Evolutionary conservation across 2,329 filamentous ascomycete genomes (phyloP), one percentile per base, ranked within the genome.

Genomic region (Colletotrichum incanum): DNA sequence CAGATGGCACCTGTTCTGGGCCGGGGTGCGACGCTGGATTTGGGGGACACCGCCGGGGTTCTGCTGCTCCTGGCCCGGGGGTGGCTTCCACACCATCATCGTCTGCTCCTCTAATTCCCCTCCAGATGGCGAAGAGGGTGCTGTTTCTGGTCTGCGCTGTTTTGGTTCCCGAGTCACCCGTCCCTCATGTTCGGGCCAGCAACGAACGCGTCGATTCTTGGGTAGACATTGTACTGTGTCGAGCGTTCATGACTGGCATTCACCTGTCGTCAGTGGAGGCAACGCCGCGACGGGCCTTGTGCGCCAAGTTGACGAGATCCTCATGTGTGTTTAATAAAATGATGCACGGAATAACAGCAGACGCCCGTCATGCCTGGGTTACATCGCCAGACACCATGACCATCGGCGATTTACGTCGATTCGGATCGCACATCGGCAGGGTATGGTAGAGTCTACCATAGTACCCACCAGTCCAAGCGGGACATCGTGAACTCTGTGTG

Each of bases 21-120:
- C 55, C 47, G 41, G 54, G 55, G 67, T 61, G 56, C 31, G 47
- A 71, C 67, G 65, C 68, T 71, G 58, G 50, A 62, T 67, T 67
- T 71, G 50, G 64, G 58, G 56, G 64, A 58, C 56, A 63, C 65
- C 52, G 23, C 67, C 55, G 67, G 50, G 54, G 43, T 49, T 60
- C 37, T 45, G 41, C 55, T 65, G 49, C 47, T 23, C 26, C 43
- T 47, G 28, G 23, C 52, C 52, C 26, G 23, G 50, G n/a, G n/a
- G 12, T 63, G 55, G 37, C 68, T 62, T 28, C 55, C 39, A 49
- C 58, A 31, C 65, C 43, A 63, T 52, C 52, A 16, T 62, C 31
- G 43, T 26, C 37, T 43, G 26, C 63, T 49, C 41, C 49, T 71
- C 31, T 47, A 65, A 31, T 61, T 67, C 49, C 41, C 47, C 28